Conservation (phyloP, 352 stramenopile species). For the Pythium monospermum region DNA sequence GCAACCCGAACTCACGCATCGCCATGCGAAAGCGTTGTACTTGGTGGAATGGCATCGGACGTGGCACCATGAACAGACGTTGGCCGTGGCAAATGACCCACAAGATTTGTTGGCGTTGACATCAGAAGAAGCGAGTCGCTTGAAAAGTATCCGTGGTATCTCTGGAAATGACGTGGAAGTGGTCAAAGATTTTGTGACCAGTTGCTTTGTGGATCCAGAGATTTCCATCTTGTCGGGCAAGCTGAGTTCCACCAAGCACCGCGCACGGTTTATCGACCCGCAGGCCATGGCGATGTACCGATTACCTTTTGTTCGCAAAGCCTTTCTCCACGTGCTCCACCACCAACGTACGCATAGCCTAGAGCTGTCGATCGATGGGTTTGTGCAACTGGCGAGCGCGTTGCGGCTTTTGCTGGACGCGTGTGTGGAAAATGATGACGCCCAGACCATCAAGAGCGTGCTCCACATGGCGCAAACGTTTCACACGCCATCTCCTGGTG, state of each 20-base stretch:
- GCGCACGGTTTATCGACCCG: conserved; percentile 58
- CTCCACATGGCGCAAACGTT: conserved; percentile 88
- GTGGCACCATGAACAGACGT: conserved; percentile 55
- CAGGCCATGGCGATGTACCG: conserved; percentile 64
- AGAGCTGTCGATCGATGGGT: conserved; percentile 54
- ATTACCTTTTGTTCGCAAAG: conserved; percentile 53
- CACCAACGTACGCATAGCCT: conserved; percentile 58
- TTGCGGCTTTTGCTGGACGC: conserved; percentile 62
- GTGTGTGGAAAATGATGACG: conserved; percentile 59
- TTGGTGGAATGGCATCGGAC: conserved; percentile 76
- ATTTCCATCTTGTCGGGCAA: conserved; percentile 27
- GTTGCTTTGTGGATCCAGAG: conserved; percentile 71
- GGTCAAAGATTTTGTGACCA: conserved; percentile 84
- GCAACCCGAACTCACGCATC: conserved; percentile 75
- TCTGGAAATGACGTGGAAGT: conserved; percentile 71
- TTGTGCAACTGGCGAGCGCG: conserved; percentile 41
- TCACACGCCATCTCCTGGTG: conserved; percentile 27
- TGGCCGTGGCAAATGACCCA: conserved; percentile 35
- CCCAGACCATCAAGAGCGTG: conserved; percentile 54
- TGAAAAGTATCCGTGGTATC: conserved; percentile 49
- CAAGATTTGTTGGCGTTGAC: conserved; percentile 39
- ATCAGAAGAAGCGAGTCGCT: conserved; percentile 39
- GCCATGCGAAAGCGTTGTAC: conserved; percentile 68
- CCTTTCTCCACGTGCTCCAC: conserved; percentile 58
- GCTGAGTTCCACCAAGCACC: conserved; percentile 39